Evolutionary conservation across 2,329 filamentous ascomycete species (phyloP).

Genomic region (Venturiaceae sp.): DNA sequence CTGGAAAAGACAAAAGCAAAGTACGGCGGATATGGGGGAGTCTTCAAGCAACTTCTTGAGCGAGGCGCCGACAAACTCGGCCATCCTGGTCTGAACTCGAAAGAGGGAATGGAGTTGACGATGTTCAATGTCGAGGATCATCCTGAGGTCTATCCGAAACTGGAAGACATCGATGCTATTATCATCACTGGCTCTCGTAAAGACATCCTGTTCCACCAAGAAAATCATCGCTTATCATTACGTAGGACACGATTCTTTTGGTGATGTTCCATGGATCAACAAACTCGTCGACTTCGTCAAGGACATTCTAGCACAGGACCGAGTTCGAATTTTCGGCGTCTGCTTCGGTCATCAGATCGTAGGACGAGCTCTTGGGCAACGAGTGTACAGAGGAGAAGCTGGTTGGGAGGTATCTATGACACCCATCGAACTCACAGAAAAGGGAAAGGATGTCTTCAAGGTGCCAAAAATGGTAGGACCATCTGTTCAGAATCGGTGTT

Average conservation of each 20-base stretch:
- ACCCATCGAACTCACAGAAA: constrained; percentile 55
- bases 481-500: background rate
- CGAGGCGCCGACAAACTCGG: constrained; percentile 40
- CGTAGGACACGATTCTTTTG: constrained; percentile 62
- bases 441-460: constrained; percentile 64
- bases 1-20: constrained; percentile 51
- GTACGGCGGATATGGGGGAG: constrained; percentile 63
- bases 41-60: constrained; percentile 41
- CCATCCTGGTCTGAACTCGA: constrained; percentile 20
- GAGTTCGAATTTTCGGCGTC: constrained; percentile 65
- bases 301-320: constrained; percentile 48
- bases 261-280: constrained; percentile 65
- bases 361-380: constrained; percentile 58
- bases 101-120: constrained; percentile 45
- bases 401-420: constrained; percentile 81
- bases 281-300: constrained; percentile 60
- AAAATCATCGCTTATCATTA: background rate
- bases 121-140: constrained; percentile 62
- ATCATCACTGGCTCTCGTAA: constrained; percentile 64
- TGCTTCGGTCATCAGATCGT: constrained; percentile 88
- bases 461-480: constrained; percentile 48
- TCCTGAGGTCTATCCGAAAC: constrained; percentile 56
- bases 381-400: constrained; percentile 54
- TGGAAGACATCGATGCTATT: constrained; percentile 70
- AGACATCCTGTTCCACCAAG: constrained; percentile 9